Conservation (phyloP, 2,329 filamentous ascomycete genomes). For the Cyphellophora attinorum region DNA sequence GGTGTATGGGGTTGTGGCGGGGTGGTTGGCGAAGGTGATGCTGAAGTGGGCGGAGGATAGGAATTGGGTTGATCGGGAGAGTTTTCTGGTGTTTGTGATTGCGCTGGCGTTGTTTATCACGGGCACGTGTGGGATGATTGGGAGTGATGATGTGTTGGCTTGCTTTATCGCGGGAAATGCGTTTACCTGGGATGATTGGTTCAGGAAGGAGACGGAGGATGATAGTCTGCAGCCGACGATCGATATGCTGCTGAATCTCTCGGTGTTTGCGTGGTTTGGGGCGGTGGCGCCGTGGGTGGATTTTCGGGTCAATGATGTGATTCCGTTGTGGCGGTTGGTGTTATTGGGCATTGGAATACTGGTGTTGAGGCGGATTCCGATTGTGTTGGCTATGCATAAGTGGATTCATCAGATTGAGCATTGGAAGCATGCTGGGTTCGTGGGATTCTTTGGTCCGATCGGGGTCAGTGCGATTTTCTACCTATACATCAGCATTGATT, state of each 20-base stretch:
- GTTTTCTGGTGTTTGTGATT: constrained; percentile 78
- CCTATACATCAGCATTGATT: constrained; percentile 70
- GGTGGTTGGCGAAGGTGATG: constrained; percentile 71
- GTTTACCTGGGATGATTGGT: constrained; percentile 70
- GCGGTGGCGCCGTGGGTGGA: constrained; percentile 71
- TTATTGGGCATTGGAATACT: constrained; percentile 66
- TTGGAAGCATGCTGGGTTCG: constrained; percentile 66
- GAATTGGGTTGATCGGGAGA: constrained; percentile 76
- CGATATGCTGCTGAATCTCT: constrained; percentile 85
- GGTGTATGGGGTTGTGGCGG: constrained; percentile 65
- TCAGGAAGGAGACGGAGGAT: constrained; percentile 76
- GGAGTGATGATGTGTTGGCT: constrained; percentile 80
- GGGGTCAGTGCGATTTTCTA: constrained; percentile 89
- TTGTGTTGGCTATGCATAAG: constrained; percentile 63
- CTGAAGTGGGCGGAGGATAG: constrained; percentile 76
- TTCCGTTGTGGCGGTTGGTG: constrained; percentile 65
- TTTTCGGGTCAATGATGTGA: constrained; percentile 59
- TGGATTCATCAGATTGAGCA: constrained; percentile 72
- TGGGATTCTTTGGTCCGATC: constrained; percentile 89
- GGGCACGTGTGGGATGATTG: constrained; percentile 77
- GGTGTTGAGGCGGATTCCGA: constrained; percentile 65
- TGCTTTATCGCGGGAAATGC: constrained; percentile 88
- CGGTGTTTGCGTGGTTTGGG: constrained; percentile 85
- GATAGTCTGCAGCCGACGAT: constrained; percentile 91
- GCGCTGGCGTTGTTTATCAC: constrained; percentile 77